Evolutionary conservation across 2,329 filamentous ascomycete genomes (phyloP).

Genomic region (Xylariaceae sp.): DNA sequence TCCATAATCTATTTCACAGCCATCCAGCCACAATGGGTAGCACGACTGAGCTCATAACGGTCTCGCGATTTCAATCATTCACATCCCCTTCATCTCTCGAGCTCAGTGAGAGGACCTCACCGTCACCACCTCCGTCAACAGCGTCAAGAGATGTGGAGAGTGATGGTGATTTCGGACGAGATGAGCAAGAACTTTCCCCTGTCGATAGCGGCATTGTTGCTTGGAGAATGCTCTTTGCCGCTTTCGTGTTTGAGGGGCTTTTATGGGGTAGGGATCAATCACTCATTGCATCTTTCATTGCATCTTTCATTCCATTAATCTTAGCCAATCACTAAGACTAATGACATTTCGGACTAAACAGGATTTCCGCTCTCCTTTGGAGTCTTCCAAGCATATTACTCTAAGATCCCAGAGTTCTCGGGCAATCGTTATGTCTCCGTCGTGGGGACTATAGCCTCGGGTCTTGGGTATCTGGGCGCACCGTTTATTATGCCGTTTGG

Average conservation of each 20-base stretch:
- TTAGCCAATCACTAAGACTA: background rate
- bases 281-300: too few relatives aligned
- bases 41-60: too few relatives aligned
- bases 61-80: too few relatives aligned
- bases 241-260: slow-evolving; percentile 27
- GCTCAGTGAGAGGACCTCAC: too few relatives aligned
- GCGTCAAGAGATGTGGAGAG: too few relatives aligned
- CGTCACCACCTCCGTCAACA: too few relatives aligned
- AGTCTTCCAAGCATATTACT: slow-evolving; percentile 31
- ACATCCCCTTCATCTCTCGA: too few relatives aligned
- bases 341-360: slow-evolving; percentile 5
- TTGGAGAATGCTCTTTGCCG: slow-evolving; percentile 24
- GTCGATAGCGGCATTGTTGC: slow-evolving; percentile 23
- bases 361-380: slow-evolving; percentile 30
- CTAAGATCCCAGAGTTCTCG: slow-evolving; percentile 26
- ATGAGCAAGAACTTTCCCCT: slow-evolving; percentile 18
- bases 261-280: slow-evolving; percentile 22
- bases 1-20: too few relatives aligned
- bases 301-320: too few relatives aligned
- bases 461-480: slow-evolving; percentile 32
- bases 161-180: background rate
- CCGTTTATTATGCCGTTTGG: slow-evolving; percentile 32
- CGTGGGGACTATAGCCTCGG: slow-evolving; percentile 28
- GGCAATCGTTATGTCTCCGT: slow-evolving; percentile 24
- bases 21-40: too few relatives aligned